Percentiles rank a stretch among this genome's conserved stretches.
Evolutionary conservation across 208 protist species (phyloP).

Genomic region (Leishmania gerbilli): DNA sequence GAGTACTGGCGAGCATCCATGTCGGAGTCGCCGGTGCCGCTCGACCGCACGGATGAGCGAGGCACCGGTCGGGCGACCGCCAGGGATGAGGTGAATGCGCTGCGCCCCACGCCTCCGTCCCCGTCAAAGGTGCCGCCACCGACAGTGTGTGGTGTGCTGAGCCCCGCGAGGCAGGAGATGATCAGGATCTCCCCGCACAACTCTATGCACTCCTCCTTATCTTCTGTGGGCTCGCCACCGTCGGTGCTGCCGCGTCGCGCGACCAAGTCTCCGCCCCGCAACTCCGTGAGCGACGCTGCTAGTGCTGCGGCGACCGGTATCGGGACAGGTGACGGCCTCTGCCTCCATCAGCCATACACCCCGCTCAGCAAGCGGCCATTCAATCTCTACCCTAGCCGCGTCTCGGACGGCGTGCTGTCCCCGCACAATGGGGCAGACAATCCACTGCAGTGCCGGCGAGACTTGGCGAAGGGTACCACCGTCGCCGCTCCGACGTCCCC

Average conservation of each 20-base stretch:
- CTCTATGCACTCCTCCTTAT: neutral
- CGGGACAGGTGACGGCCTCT: neutral
- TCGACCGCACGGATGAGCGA: conserved; percentile 10
- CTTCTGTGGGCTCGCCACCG: conserved; percentile 15
- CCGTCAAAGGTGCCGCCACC: neutral
- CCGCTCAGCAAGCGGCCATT: conserved; percentile 17
- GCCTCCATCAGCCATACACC: conserved; percentile 16
- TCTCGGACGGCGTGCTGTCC: neutral
- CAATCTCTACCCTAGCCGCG: conserved; percentile 1
- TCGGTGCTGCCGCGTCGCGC: conserved; percentile 8
- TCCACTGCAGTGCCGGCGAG: neutral
- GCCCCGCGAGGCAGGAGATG: neutral
- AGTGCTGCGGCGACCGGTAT: neutral
- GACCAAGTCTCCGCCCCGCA: conserved; percentile 5
- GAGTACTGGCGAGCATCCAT: conserved; percentile 36
- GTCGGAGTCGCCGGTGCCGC: conserved; percentile 6
- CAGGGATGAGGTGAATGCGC: neutral
- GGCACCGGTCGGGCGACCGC: neutral
- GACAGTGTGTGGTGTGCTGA: neutral
- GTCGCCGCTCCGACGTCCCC: neutral
- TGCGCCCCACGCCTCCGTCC: neutral
- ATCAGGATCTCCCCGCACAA: neutral
- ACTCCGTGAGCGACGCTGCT: neutral
- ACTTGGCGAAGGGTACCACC: neutral
- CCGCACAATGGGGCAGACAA: neutral